Base-by-base conservation (phyloP, 1,284 basidiomycete species). In the Ganoderma sp. region DNA sequence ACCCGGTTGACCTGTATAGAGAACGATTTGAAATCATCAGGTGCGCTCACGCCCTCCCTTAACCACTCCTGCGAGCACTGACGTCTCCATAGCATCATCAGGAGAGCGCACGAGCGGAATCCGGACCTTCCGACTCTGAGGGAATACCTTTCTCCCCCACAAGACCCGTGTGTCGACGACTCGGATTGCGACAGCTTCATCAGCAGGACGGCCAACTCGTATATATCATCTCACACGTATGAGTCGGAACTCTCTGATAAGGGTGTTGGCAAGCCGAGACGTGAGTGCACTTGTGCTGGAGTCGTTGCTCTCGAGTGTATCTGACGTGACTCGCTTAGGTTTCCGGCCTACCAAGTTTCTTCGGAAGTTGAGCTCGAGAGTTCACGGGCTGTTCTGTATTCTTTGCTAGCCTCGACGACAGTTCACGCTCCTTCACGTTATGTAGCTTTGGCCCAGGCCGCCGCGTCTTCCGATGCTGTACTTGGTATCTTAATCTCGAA, bases 1-100 rank as follows among this genome's bases (percentile, higher is more conserved):
- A 48, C 34, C 61, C 61, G n/a, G 34, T 63, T 4, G n/a, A 50
- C 48, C 39, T 52, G 32, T 61, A 45, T 8, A 32, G 45, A 42
- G 60, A 61, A 41, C 42, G 42, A 15, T 25, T 32, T 32, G 60
- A 43, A 15, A 41, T 61, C 43, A 61, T 17, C 15, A 28, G 12
- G 60, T 61, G 42, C 45, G 60, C 41, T 42, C 9, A 32, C 25
- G 4, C n/a, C 43, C 14, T 19, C 19, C 14, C 8, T 10, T 2
- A 7, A 15, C 25, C 12, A 10, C 25, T 14, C 8, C 19, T 3
- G 28, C 8, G 3, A 2, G 41, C 19, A 3, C 25, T 54, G 52
- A 54, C 25, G 3, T 25, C 50, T 8, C 10, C 50, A 1, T 8
- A 60, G 59, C 15, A 42, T 60, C 39, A 60, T 60, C 41, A 12